Percentiles rank a stretch among this genome's conserved stretches.
Evolutionary conservation across 352 stramenopile species (phyloP).

Genomic region (Globisporangium barbulae): DNA sequence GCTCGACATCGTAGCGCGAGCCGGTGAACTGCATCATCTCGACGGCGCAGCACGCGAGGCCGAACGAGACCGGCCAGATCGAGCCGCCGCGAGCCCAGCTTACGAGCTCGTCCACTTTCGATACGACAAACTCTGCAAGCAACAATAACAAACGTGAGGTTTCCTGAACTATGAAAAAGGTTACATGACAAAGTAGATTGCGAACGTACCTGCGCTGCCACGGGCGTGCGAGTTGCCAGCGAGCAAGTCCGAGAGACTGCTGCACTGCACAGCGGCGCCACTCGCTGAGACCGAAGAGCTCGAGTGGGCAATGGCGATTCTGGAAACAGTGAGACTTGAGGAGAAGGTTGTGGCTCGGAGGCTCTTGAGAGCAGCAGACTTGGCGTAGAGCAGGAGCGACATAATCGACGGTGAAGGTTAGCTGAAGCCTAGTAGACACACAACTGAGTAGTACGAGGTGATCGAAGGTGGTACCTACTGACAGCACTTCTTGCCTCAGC

Average conservation of each 20-base stretch:
- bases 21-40: constrained; percentile 97
- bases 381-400: not conserved
- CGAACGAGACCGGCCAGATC: constrained; percentile 66
- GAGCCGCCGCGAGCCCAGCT: constrained; percentile 3
- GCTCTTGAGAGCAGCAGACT: not conserved
- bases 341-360: not conserved
- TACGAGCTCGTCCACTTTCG: not conserved
- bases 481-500: not conserved
- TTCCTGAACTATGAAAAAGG: not conserved
- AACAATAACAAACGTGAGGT: not conserved
- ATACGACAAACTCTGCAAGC: not conserved
- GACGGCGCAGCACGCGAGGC: constrained; percentile 98
- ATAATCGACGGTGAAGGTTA: not conserved
- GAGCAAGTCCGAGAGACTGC: not conserved
- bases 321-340: not conserved
- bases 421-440: not conserved
- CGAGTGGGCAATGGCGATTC: not conserved
- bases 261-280: not conserved
- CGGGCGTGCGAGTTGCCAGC: not conserved
- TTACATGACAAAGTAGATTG: not conserved
- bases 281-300: not conserved
- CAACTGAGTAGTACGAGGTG: not conserved
- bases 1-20: constrained; percentile 97
- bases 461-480: not conserved
- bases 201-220: not conserved